These are phyloP conservation scores for Suillus clintonianus DNA, from an alignment of 768 basidiomycete genomes.

Conservation along the genomic window DNA sequence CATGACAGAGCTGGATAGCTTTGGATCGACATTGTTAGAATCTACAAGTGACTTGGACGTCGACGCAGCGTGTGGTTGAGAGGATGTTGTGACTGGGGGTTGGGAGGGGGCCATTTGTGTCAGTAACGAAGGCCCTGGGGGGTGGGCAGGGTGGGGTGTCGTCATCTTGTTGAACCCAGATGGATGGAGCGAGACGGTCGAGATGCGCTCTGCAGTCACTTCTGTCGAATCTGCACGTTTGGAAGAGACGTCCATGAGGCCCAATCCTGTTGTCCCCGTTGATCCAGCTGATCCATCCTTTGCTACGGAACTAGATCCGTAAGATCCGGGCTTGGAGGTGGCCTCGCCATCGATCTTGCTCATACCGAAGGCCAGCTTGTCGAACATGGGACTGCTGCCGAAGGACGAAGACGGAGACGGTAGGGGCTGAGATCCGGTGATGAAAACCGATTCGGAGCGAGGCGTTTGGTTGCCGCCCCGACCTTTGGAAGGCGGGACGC, in stretches of 20 bases:
- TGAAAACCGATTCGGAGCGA: constrained; percentile 75
- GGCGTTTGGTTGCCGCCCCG: constrained; percentile 97
- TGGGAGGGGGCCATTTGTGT: constrained; percentile 63
- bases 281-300: constrained; percentile 26
- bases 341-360: constrained; percentile 71
- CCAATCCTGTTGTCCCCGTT: constrained; percentile 5
- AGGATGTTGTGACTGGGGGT: constrained; percentile 12
- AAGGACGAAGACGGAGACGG: constrained; percentile 82
- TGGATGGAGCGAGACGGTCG: constrained; percentile 46
- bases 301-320: constrained; percentile 23
- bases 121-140: constrained; percentile 68
- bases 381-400: constrained; percentile 70
- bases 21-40: constrained; percentile 18
- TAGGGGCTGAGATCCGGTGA: constrained; percentile 91
- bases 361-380: constrained; percentile 93
- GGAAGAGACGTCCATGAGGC: constrained; percentile 13
- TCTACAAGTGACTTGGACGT: constrained; percentile 21
- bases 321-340: constrained; percentile 36
- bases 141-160: constrained; percentile 35
- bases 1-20: constrained; percentile 27
- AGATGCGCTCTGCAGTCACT: constrained; percentile 51
- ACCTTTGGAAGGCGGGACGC: constrained; percentile 91
- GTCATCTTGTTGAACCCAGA: constrained; percentile 41
- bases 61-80: constrained; percentile 29
- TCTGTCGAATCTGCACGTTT: constrained; percentile 41